These are phyloP conservation scores for Zasmidium citrigriseum DNA, from an alignment of 2,329 filamentous ascomycete species.

Conservation along the genomic window DNA sequence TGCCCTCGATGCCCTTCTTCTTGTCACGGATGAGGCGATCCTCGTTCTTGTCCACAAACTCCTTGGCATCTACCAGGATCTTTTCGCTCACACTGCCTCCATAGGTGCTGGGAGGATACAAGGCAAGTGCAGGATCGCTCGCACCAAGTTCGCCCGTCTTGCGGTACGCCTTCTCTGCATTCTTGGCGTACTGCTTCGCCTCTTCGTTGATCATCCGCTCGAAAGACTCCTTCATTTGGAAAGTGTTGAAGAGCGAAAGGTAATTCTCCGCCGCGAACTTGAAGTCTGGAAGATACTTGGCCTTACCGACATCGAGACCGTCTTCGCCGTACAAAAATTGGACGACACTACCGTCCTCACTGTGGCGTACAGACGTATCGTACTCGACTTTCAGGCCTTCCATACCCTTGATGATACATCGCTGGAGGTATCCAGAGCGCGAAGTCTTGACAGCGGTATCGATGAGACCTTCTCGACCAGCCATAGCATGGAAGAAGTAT, in stretches of 20 bases:
- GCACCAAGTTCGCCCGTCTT: conserved; percentile 69
- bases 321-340: conserved; percentile 98
- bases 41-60: conserved; percentile 77
- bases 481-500: conserved; percentile 99
- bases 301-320: conserved; percentile 89
- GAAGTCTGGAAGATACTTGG: conserved; percentile 88
- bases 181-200: conserved; percentile 61
- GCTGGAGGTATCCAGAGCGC: conserved; percentile 91
- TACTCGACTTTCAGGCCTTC: conserved; percentile 91
- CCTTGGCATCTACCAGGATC: conserved; percentile 70
- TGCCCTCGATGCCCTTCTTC: conserved; percentile 53
- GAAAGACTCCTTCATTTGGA: conserved; percentile 62
- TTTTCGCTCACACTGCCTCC: conserved; percentile 87
- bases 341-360: conserved; percentile 82
- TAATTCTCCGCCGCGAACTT: conserved; percentile 87
- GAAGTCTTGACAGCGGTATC: conserved; percentile 99
- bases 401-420: conserved; percentile 98
- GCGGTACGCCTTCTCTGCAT: conserved; percentile 74
- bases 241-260: conserved; percentile 73
- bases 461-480: conserved; percentile 94
- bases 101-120: conserved; percentile 74
- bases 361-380: conserved; percentile 87
- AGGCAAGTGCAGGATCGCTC: conserved; percentile 73
- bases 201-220: conserved; percentile 66
- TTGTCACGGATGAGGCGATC: conserved; percentile 61